Conservation (phyloP, 371 early-diverging fungal genomes). For the Mortierella sp. region DNA sequence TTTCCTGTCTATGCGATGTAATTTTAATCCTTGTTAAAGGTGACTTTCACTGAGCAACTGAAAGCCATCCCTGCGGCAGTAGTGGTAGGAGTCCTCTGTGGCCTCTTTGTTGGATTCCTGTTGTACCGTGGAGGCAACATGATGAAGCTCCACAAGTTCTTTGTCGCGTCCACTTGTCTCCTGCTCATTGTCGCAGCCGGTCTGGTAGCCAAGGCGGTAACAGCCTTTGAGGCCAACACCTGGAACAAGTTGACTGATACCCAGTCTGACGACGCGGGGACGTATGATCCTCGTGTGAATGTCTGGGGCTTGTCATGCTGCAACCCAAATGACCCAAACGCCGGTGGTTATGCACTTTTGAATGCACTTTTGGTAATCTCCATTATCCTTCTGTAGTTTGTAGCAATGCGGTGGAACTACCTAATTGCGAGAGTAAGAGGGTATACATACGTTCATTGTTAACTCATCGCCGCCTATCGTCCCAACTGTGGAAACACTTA, state of each 20-base stretch:
- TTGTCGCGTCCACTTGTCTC: constrained; percentile 74
- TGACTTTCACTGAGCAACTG: constrained; percentile 68
- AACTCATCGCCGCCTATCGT: too few species aligned
- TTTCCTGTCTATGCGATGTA: too few species aligned
- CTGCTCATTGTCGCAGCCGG: constrained; percentile 84
- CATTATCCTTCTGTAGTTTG: too few species aligned
- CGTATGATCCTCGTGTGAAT: constrained; percentile 59
- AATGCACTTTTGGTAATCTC: too few species aligned
- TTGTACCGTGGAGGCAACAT: constrained; percentile 77
- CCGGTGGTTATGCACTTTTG: constrained; percentile 76
- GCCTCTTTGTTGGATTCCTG: constrained; percentile 72
- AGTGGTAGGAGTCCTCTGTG: constrained; percentile 74
- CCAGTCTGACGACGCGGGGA: constrained; percentile 57
- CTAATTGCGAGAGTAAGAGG: too few species aligned
- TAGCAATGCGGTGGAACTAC: too few species aligned
- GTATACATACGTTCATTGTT: too few species aligned
- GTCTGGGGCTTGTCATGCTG: constrained; percentile 55
- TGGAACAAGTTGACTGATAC: constrained; percentile 57
- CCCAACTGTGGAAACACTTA: too few species aligned
- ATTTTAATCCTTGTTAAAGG: too few species aligned
- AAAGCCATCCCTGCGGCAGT: constrained; percentile 84
- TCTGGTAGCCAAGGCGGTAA: constrained; percentile 67
- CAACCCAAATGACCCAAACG: constrained; percentile 54
- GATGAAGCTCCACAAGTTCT: constrained; percentile 78
- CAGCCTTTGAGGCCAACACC: constrained; percentile 39